phyloP scores from a whole-genome alignment of 306 rosid species.

The Dryas alaskensis region DNA sequence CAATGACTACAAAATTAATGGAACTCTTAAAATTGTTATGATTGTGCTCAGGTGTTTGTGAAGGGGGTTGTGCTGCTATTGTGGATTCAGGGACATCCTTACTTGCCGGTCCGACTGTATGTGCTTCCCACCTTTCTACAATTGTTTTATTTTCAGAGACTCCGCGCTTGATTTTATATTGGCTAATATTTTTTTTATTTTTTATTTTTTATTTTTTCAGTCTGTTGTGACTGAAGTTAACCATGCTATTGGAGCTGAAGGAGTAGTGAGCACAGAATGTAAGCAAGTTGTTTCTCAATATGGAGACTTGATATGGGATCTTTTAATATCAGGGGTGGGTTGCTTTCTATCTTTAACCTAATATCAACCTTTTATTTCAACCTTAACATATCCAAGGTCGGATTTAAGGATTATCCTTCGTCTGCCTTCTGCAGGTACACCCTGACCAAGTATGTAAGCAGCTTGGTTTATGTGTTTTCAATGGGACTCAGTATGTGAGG shows the following conservation, averaged over 20 bases:
- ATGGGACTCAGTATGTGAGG: conserved; percentile 43
- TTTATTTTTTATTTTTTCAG: conserved; percentile 47
- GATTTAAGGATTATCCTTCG: conserved; percentile 18
- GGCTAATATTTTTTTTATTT: too few species aligned
- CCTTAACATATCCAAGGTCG: background rate
- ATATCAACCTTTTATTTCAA: background rate
- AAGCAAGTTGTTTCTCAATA: conserved; percentile 64
- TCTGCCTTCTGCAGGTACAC: conserved; percentile 45
- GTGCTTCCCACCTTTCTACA: conserved; percentile 22
- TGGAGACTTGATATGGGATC: conserved; percentile 84
- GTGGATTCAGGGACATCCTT: conserved; percentile 94
- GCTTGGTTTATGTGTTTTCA: conserved; percentile 54
- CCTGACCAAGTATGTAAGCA: conserved; percentile 56
- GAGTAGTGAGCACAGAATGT: conserved; percentile 72
- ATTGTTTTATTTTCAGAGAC: background rate
- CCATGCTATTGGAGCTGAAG: conserved; percentile 93
- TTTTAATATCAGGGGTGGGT: conserved; percentile 63
- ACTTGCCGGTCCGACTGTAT: conserved; percentile 85
- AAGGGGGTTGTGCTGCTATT: conserved; percentile 70
- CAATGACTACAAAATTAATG: conserved; percentile 20
- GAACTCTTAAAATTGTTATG: conserved; percentile 18
- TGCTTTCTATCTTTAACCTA: conserved; percentile 4
- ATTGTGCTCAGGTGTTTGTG: conserved; percentile 58
- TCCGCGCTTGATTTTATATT: background rate
- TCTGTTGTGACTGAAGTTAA: conserved; percentile 73